These are phyloP conservation scores for Volvariella volvacea DNA, from an alignment of 1,284 basidiomycete genomes.

Conservation along the genomic window DNA sequence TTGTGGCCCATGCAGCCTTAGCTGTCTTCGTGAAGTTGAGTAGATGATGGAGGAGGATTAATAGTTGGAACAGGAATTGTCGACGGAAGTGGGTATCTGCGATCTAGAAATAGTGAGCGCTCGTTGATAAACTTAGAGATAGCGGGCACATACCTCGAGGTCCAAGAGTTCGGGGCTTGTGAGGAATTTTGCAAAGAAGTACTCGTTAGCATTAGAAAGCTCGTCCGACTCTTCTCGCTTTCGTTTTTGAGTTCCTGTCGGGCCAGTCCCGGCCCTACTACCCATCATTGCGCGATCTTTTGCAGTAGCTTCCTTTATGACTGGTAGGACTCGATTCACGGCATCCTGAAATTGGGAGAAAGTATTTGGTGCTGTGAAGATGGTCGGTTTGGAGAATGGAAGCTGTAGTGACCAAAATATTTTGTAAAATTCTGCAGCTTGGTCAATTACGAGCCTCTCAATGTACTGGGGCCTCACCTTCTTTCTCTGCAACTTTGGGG, in stretches of 20 bases:
- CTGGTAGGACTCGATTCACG: slow-evolving; percentile 64
- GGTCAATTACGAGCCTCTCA: too few relatives aligned
- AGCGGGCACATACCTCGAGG: slow-evolving; percentile 56
- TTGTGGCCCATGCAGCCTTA: slow-evolving; percentile 54
- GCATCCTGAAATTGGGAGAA: slow-evolving; percentile 62
- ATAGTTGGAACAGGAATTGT: slow-evolving; percentile 84
- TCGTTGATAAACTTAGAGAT: slow-evolving; percentile 1
- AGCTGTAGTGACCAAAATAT: slow-evolving; percentile 83
- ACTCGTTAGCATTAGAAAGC: slow-evolving; percentile 47
- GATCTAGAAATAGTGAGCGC: slow-evolving; percentile 41
- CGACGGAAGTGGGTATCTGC: slow-evolving; percentile 85
- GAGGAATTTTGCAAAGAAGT: slow-evolving; percentile 89
- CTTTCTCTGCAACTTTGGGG: slow-evolving; percentile 41
- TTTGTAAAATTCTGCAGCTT: slow-evolving; percentile 63
- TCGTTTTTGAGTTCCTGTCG: slow-evolving; percentile 43
- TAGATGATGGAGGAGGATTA: slow-evolving; percentile 79
- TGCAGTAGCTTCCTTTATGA: slow-evolving; percentile 77
- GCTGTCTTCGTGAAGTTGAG: slow-evolving; percentile 67
- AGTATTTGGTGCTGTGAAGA: slow-evolving; percentile 48
- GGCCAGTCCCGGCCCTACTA: slow-evolving; percentile 38
- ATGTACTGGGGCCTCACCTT: slow-evolving; percentile 36
- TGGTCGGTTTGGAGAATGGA: slow-evolving; percentile 65
- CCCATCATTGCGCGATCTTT: slow-evolving; percentile 82
- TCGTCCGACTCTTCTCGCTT: slow-evolving; percentile 57
- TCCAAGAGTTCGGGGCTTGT: slow-evolving; percentile 82